Evolutionary conservation across 495 filamentous ascomycete species (phyloP), one percentile per base, ranked within the genome.

Genomic region (Penicillium turbatum): DNA sequence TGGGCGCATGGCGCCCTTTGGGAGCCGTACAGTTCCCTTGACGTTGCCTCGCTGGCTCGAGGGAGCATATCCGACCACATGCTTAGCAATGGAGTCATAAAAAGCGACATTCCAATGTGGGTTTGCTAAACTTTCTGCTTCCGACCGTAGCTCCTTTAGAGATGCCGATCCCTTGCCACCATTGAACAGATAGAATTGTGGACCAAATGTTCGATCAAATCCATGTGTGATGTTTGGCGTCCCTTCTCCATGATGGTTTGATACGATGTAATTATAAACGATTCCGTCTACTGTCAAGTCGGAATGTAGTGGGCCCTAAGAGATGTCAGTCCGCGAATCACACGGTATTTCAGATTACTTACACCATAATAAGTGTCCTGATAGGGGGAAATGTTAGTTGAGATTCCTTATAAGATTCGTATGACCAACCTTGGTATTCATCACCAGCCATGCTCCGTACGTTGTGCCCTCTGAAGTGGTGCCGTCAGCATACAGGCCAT

Each of bases 141-240:
- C 80, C 1, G 68, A 62, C 21, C 78, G 63, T 21, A 82, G 72
- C 2, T 65, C 59, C 24, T 72, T 51, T 37, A 79, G 63, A 1
- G 69, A 64, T 16, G 67, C 70, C 4, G 68, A 67, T 24, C 68
- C 66, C 35, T 68, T 62, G 37, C 73, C 74, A 47, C 75, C 75
- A 57, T 81, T 83, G 71, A 83, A 84, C 54, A 79, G 59, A 51
- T 77, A 84, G 59, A 74, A 82, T 48, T 80, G 77, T 4, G 79
- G 80, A 2, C 80, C 80, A 47, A 77, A 82, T 0, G 78, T 82
- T 19, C 79, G 70, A 53, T 82, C 78, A 55, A 82, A 83, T 16
- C 81, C 81, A 56, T 79, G 54, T 0, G 80, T 82, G 56, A 83
- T 82, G 35, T 82, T 81, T 5, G 81, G 80, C 3, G 73, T 75